Evolutionary conservation across 441 rosid genomes (phyloP).

Genomic region (Syzygium syzygioides): DNA sequence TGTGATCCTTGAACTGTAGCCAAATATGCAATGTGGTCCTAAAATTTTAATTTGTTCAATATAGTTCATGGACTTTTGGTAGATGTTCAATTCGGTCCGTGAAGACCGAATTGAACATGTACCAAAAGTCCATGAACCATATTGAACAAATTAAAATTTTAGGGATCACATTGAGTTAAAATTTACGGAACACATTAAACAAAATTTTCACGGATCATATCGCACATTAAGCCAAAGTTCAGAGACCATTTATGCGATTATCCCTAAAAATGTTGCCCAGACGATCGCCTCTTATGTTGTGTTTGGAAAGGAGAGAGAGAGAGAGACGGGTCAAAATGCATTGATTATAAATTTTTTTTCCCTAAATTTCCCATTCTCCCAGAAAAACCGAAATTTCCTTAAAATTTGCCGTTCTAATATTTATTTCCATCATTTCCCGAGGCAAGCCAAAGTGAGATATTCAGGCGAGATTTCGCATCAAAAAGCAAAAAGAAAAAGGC

Average conservation of each 20-base stretch:
- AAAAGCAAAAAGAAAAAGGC: neutral
- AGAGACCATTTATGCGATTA: too few species aligned
- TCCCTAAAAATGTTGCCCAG: neutral
- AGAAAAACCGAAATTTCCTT: neutral
- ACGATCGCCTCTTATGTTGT: neutral
- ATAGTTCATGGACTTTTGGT: too few species aligned
- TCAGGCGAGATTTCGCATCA: neutral
- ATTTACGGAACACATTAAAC: too few species aligned
- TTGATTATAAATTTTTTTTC: neutral
- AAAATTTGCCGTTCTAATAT: neutral
- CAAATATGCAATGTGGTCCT: too few species aligned
- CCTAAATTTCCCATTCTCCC: neutral
- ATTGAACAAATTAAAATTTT: too few species aligned
- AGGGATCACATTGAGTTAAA: rapidly evolving
- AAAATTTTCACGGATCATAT: too few species aligned
- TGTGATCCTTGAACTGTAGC: too few species aligned
- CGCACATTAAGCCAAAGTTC: too few species aligned
- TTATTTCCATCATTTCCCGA: neutral
- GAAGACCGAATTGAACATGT: too few species aligned
- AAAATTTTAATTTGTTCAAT: too few species aligned
- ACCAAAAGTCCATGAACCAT: too few species aligned
- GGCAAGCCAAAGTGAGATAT: neutral
- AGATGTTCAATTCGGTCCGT: too few species aligned
- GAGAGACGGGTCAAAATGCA: neutral
- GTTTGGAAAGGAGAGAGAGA: neutral